Evolutionary conservation across 2,329 filamentous ascomycete genomes (phyloP), one percentile per base, ranked within the genome.

Genomic region (Fusarium cyanostomum): DNA sequence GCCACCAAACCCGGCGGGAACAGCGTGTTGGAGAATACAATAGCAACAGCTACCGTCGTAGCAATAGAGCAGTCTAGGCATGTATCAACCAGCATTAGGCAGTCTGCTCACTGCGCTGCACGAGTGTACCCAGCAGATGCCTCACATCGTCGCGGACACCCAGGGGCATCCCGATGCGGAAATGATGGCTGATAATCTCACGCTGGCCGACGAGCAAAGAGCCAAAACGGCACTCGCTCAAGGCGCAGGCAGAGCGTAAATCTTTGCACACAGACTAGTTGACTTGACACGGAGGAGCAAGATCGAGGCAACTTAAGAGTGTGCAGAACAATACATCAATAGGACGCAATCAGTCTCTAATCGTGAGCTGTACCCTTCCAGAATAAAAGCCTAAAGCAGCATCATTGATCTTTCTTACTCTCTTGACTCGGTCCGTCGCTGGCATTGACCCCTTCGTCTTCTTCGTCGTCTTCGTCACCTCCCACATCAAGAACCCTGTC

Each of bases 191-290:
- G 76, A 76, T 62, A 67, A 67, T 71, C 72, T 74, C 73, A 68
- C 66, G 61, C 71, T 66, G 39, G 62, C 72, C 70, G 50, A 52
- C 65, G 61, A 73, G 67, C 46, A 48, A 68, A 62, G 52, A 70
- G 63, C 77, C 85, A 87, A 86, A 81, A 87, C 85, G 85, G 77
- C 70, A 66, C 70, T 67, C 59, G 71, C 73, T 76, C 78, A 77
- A 74, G 77, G 78, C 75, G 68, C 69, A 73, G 73, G 70, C 69
- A 75, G 77, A 77, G 79, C 76, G 72, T 86, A 79, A 56, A 85
- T 97, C 84, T 97, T 83, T 92, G 93, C 93, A 96, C 90, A 89
- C 87, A 91, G 93, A 97, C 93, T 95, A 89, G 94, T 95, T 89
- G 90, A 88, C 92, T 93, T 87, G 86, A 88, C 89, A 94, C 86